These are phyloP conservation scores for Ceriops decandra DNA, from an alignment of 345 rosid species.

Conservation along the genomic window DNA sequence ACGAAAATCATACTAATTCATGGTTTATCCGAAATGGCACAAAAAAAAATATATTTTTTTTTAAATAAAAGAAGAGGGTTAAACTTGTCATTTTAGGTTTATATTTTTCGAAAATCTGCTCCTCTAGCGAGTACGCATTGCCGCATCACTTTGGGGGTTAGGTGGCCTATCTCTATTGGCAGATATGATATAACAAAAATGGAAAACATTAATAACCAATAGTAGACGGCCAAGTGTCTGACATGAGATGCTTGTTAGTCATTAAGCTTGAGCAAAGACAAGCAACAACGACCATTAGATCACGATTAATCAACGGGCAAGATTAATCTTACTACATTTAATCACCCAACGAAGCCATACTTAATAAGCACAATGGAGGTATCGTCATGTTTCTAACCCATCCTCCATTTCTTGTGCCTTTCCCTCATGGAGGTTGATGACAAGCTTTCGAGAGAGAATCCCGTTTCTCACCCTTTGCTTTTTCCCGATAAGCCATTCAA, in stretches of 20 bases:
- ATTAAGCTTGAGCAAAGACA: constrained; percentile 2
- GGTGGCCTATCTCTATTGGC: no score
- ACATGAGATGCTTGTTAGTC: constrained; percentile 12
- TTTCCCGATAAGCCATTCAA: constrained; percentile 4
- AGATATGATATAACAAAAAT: no score
- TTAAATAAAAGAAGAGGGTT: no score
- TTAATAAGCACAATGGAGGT: constrained; percentile 9
- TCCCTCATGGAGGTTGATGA: constrained; percentile 7
- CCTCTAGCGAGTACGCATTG: no score
- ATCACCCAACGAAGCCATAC: background rate
- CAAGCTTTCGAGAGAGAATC: background rate
- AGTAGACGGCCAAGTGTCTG: no score
- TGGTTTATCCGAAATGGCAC: no score
- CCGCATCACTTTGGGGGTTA: no score
- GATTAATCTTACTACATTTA: background rate
- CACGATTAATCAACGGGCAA: constrained; percentile 7
- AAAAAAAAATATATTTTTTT: no score
- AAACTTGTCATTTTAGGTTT: no score
- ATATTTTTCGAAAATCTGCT: no score
- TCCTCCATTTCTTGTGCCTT: background rate
- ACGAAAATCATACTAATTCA: no score
- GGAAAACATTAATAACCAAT: no score
- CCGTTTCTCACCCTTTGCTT: constrained; percentile 7
- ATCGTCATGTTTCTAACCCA: background rate
- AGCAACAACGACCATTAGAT: constrained; percentile 14